Percentiles rank a stretch among this genome's conserved stretches.
Conservation (phyloP, 352 stramenopile genomes). For the Pythium aristosporum region DNA sequence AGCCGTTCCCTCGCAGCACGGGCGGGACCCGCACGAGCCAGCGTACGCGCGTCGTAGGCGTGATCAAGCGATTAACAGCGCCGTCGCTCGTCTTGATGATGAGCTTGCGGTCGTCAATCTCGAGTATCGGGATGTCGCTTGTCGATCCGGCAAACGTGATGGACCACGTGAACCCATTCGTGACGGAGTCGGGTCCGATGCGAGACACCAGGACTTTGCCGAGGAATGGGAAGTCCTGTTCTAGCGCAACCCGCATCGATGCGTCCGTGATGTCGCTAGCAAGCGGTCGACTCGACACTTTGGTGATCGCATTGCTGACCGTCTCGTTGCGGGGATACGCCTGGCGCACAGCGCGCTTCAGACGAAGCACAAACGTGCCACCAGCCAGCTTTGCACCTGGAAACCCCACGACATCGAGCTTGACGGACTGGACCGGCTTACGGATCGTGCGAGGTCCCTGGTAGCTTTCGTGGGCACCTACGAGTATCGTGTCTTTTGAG, state of each 20-base stretch:
- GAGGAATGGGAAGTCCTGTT: conserved; percentile 64
- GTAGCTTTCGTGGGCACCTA: conserved; percentile 68
- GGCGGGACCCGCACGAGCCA: conserved; percentile 55
- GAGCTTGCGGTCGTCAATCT: conserved; percentile 40
- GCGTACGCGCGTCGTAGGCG: conserved; percentile 26
- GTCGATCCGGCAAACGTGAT: conserved; percentile 72
- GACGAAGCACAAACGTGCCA: conserved; percentile 55
- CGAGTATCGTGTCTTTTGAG: conserved; percentile 65
- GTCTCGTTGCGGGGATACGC: conserved; percentile 15
- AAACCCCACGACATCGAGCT: conserved; percentile 30
- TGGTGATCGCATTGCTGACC: conserved; percentile 17
- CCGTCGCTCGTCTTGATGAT: conserved; percentile 19
- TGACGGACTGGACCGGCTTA: conserved; percentile 70
- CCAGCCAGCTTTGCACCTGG: not conserved
- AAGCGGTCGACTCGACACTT: conserved; percentile 48
- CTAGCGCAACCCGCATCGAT: conserved; percentile 49
- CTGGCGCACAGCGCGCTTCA: conserved; percentile 32
- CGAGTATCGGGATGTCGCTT: conserved; percentile 56
- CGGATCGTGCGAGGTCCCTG: conserved; percentile 56
- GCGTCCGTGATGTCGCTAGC: conserved; percentile 45
- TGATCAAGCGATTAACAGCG: not conserved
- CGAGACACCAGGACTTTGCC: conserved; percentile 72
- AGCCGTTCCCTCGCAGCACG: conserved; percentile 60
- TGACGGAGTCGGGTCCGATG: conserved; percentile 39
- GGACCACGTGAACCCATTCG: conserved; percentile 77